These are phyloP conservation scores for Solioccasus polychromus DNA, from an alignment of 768 basidiomycete species.

Conservation along the genomic window DNA sequence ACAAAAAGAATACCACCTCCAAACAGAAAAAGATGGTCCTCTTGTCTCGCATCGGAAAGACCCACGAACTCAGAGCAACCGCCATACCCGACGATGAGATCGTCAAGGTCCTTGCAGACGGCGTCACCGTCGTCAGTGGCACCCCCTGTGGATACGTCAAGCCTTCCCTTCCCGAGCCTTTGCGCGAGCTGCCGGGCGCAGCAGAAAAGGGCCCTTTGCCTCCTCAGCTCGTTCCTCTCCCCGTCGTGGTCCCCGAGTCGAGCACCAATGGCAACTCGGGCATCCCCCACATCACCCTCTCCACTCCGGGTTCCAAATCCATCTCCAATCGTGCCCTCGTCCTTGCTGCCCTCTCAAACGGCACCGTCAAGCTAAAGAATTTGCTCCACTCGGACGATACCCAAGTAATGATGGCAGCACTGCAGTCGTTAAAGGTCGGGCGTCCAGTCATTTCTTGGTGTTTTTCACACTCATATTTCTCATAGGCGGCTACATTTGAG, in stretches of 20 bases:
- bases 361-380: conserved; percentile 86
- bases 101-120: conserved; percentile 75
- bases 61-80: conserved; percentile 89
- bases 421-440: conserved; percentile 77
- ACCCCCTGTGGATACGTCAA: conserved; percentile 40
- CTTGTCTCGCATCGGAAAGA: conserved; percentile 86
- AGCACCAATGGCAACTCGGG: background rate
- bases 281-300: conserved; percentile 53
- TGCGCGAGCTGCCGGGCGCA: conserved; percentile 18
- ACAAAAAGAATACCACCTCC: conserved; percentile 95
- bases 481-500: conserved; percentile 81
- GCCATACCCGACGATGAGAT: conserved; percentile 81
- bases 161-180: conserved; percentile 47
- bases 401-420: conserved; percentile 97
- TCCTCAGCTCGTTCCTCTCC: conserved; percentile 18
- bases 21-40: conserved; percentile 90
- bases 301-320: conserved; percentile 95
- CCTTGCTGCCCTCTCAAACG: conserved; percentile 86
- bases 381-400: conserved; percentile 97
- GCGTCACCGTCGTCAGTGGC: conserved; percentile 70
- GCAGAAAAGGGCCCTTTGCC: conserved; percentile 15
- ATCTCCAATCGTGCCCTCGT: conserved; percentile 94
- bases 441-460: background rate
- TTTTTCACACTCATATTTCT: background rate
- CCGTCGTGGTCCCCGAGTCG: background rate